Percentiles rank a stretch among this genome's conserved stretches.
phyloP scores from a whole-genome alignment of 495 filamentous ascomycete species.

The Aspergillus indologenus region DNA sequence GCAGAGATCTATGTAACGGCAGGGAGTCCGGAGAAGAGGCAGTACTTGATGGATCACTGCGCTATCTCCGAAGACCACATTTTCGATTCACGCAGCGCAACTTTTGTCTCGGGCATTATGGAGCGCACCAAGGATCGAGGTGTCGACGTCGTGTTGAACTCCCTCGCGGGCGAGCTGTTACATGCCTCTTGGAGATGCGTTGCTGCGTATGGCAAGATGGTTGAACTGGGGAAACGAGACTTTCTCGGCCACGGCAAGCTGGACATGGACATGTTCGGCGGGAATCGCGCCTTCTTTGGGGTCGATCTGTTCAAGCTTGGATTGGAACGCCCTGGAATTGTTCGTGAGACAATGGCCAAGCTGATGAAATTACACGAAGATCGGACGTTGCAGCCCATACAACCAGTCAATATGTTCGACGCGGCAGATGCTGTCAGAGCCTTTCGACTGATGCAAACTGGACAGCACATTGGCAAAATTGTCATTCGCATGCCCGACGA shows the following conservation, averaged over 20 bases:
- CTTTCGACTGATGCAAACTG: no score
- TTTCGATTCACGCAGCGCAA: slow-evolving; percentile 40
- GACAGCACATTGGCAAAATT: no score
- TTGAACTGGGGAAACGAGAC: slow-evolving; percentile 13
- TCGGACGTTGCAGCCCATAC: no score
- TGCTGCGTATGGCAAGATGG: not conserved
- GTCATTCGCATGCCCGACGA: no score
- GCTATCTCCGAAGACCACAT: slow-evolving; percentile 38
- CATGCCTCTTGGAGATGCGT: slow-evolving; percentile 40
- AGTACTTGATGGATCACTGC: slow-evolving; percentile 51
- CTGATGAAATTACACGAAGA: no score
- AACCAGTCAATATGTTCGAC: no score
- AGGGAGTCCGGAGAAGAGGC: slow-evolving; percentile 53
- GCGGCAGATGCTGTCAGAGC: no score
- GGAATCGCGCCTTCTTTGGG: not conserved
- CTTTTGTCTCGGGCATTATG: slow-evolving; percentile 48
- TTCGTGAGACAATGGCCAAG: no score
- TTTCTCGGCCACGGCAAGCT: slow-evolving; percentile 1
- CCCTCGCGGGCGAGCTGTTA: slow-evolving; percentile 41
- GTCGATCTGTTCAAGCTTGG: not conserved
- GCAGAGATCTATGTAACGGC: slow-evolving; percentile 61
- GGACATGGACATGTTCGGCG: not conserved
- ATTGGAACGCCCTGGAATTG: no score
- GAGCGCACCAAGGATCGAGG: slow-evolving; percentile 49
- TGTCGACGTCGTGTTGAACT: slow-evolving; percentile 65